These are phyloP conservation scores for Epichloe gansuensis DNA, from an alignment of 2,329 filamentous ascomycete genomes.

Conservation along the genomic window DNA sequence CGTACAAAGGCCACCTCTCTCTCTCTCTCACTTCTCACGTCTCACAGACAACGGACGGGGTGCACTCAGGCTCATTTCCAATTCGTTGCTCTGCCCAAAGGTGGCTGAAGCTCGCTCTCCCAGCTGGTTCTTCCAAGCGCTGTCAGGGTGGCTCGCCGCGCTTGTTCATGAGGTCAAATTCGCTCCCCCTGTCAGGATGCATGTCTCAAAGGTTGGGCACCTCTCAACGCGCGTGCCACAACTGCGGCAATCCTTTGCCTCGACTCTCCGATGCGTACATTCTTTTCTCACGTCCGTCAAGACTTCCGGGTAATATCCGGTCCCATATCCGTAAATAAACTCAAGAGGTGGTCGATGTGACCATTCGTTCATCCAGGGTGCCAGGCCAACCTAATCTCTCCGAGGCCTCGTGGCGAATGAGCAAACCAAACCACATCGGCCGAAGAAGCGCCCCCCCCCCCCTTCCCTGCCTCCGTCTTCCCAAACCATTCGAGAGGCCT, in stretches of 20 bases:
- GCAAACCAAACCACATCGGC: neutral
- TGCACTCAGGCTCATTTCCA: neutral
- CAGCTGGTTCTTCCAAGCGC: constrained; percentile 1
- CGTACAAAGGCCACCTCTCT: neutral
- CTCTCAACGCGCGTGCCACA: neutral
- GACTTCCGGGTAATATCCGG: neutral
- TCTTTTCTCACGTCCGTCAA: neutral
- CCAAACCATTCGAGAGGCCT: neutral
- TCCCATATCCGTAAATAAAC: neutral
- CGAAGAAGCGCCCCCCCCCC: neutral
- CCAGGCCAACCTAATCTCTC: neutral
- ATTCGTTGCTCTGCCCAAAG: neutral
- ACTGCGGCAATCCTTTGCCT: neutral
- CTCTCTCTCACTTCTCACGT: neutral
- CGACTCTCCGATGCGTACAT: neutral
- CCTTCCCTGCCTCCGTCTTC: neutral
- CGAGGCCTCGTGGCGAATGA: constrained; percentile 1
- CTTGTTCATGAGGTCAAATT: neutral
- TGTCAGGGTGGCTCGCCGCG: constrained; percentile 2
- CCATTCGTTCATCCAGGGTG: neutral
- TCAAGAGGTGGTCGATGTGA: neutral
- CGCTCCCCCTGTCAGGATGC: neutral
- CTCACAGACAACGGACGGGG: neutral
- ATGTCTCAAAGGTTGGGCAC: neutral
- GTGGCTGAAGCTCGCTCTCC: neutral